Conservation (phyloP, 2,329 filamentous ascomycete species). For the Didymella pinodella region DNA sequence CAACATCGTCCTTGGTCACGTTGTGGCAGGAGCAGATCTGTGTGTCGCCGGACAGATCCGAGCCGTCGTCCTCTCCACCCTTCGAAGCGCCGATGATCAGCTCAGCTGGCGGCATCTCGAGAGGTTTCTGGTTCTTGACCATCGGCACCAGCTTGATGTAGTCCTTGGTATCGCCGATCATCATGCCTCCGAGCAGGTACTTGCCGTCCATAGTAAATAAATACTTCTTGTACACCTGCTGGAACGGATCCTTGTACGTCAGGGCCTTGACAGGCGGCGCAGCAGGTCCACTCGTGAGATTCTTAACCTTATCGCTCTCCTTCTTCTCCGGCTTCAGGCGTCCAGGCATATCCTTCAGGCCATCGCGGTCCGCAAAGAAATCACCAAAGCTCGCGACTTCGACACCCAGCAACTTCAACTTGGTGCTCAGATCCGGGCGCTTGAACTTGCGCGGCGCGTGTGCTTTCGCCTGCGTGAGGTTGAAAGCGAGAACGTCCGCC, state of each 20-base stretch:
- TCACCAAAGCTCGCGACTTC: slow-evolving; percentile 94
- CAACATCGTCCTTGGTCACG: slow-evolving; percentile 83
- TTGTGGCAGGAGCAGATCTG: slow-evolving; percentile 96
- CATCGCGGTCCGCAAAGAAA: slow-evolving; percentile 89
- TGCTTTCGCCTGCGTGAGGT: slow-evolving; percentile 81
- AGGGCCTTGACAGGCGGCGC: slow-evolving; percentile 77
- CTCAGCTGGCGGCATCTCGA: slow-evolving; percentile 80
- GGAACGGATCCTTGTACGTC: slow-evolving; percentile 88
- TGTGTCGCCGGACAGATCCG: slow-evolving; percentile 82
- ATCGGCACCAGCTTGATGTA: slow-evolving; percentile 89
- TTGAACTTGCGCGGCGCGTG: slow-evolving; percentile 77
- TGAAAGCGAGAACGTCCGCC: slow-evolving; percentile 90
- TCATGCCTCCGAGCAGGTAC: slow-evolving; percentile 92
- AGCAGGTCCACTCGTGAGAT: slow-evolving; percentile 63
- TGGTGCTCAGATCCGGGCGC: slow-evolving; percentile 86
- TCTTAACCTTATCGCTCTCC: slow-evolving; percentile 58
- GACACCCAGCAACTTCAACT: slow-evolving; percentile 86
- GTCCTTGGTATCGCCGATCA: slow-evolving; percentile 92
- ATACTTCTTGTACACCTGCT: slow-evolving; percentile 92
- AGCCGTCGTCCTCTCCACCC: slow-evolving; percentile 72
- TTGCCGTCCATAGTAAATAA: slow-evolving; percentile 90
- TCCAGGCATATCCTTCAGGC: slow-evolving; percentile 76
- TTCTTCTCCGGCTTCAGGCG: slow-evolving; percentile 59
- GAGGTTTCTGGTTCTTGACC: slow-evolving; percentile 81
- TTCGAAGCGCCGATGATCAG: slow-evolving; percentile 82